Percentiles rank a stretch among this genome's conserved stretches.
Evolutionary conservation across 2,329 filamentous ascomycete species (phyloP).

Genomic region (Trichoderma sp.): DNA sequence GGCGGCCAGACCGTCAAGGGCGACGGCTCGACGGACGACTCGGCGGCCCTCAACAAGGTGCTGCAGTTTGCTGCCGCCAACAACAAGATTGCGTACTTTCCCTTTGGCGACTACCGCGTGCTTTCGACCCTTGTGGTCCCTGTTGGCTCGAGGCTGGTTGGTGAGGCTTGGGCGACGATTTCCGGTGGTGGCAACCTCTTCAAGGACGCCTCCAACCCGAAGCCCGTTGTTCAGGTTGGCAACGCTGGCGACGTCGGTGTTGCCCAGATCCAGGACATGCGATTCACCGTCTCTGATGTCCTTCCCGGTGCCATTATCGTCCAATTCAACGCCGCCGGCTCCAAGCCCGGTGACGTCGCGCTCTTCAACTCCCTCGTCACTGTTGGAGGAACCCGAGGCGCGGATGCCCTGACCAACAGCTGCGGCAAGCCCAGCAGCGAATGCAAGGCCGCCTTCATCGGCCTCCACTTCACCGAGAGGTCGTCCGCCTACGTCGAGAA

Average conservation of each 20-base stretch:
- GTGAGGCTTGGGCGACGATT: constrained; percentile 57
- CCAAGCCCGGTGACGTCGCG: constrained; percentile 51
- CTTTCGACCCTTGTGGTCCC: constrained; percentile 35
- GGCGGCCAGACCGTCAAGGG: constrained; percentile 41
- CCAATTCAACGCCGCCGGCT: constrained; percentile 54
- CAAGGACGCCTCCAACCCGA: constrained; percentile 51
- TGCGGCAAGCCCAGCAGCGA: constrained; percentile 40
- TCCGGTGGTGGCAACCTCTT: constrained; percentile 47
- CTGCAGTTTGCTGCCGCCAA: constrained; percentile 42
- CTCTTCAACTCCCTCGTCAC: constrained; percentile 52
- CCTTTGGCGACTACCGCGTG: constrained; percentile 37
- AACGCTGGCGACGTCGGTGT: constrained; percentile 51
- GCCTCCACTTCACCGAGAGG: constrained; percentile 51
- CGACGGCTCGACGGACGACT: constrained; percentile 45
- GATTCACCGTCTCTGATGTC: constrained; percentile 53
- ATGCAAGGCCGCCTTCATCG: constrained; percentile 52
- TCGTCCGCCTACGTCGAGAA: constrained; percentile 34
- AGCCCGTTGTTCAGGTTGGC: constrained; percentile 55
- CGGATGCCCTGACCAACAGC: constrained; percentile 43
- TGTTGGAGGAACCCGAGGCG: constrained; percentile 48
- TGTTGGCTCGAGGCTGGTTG: constrained; percentile 54
- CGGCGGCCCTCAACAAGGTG: constrained; percentile 43
- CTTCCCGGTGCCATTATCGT: constrained; percentile 47
- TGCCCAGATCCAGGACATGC: constrained; percentile 55
- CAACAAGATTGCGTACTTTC: constrained; percentile 38